phyloP scores from a whole-genome alignment of 2,329 filamentous ascomycete genomes.

The Dryadomyces quercivorus region DNA sequence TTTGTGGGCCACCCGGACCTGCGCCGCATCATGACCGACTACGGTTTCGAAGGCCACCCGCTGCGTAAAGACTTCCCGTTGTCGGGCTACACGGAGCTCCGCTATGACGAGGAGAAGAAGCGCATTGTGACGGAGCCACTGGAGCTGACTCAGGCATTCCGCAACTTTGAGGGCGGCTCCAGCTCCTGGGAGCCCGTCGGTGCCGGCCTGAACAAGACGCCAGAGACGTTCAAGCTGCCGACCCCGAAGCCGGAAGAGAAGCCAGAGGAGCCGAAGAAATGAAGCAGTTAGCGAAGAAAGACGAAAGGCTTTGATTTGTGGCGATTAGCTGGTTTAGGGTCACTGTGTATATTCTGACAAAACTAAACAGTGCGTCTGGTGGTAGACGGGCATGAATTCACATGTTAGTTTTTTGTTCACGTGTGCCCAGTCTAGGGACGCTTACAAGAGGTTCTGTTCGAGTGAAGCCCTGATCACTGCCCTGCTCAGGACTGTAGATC shows the following conservation, averaged over 20 bases:
- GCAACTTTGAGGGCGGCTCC: conserved; percentile 89
- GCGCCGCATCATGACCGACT: conserved; percentile 97
- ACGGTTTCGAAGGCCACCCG: conserved; percentile 96
- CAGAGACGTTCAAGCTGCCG: conserved; percentile 84
- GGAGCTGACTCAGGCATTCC: conserved; percentile 95
- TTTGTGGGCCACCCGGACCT: conserved; percentile 92
- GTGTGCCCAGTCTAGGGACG: too few relatives aligned
- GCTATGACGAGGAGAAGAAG: conserved; percentile 98
- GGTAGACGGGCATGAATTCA: background rate
- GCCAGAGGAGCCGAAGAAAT: conserved; percentile 87
- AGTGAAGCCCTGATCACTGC: too few relatives aligned
- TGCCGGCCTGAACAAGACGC: conserved; percentile 62
- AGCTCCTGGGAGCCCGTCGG: conserved; percentile 57
- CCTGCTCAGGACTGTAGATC: too few relatives aligned
- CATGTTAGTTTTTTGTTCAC: background rate
- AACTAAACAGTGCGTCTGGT: background rate
- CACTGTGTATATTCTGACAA: background rate
- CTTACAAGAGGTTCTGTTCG: too few relatives aligned
- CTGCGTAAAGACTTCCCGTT: conserved; percentile 96
- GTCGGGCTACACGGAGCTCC: conserved; percentile 94
- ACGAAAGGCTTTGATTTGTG: background rate
- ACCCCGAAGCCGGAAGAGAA: conserved; percentile 91
- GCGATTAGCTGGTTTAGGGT: background rate
- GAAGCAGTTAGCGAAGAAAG: background rate
- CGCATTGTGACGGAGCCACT: conserved; percentile 95